Evolutionary conservation across 1,139 yeast genomes (phyloP).

Genomic region (Lodderomyces oxycetoniae): DNA sequence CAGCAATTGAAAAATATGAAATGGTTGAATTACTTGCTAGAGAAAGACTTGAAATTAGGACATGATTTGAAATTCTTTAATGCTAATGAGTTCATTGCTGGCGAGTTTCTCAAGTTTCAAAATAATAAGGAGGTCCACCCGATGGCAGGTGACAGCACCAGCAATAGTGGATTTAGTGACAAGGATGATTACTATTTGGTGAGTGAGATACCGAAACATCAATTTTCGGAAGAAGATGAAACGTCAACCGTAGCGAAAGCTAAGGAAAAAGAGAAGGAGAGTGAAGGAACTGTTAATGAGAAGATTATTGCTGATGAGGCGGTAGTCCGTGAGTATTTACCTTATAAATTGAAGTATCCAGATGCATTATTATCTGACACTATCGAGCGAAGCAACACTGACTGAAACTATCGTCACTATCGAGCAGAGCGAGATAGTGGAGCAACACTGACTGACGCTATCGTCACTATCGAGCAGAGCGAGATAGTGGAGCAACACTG

Average conservation of each 20-base stretch:
- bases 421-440: too few relatives aligned
- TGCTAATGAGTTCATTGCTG: conserved; percentile 23
- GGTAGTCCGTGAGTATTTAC: conserved; percentile 3
- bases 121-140: conserved; percentile 31
- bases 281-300: not conserved
- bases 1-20: conserved; percentile 14
- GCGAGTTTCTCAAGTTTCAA: conserved; percentile 27
- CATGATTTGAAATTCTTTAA: conserved; percentile 36
- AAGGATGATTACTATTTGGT: not conserved
- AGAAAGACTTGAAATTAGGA: conserved; percentile 42
- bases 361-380: conserved; percentile 1
- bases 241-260: not conserved
- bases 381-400: too few relatives aligned
- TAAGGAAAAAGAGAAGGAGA: not conserved
- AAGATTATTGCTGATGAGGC: conserved; percentile 2
- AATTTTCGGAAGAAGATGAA: not conserved
- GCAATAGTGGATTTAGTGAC: conserved; percentile 8
- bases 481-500: too few relatives aligned
- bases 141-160: not conserved
- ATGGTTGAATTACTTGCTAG: conserved; percentile 42
- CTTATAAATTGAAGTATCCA: conserved; percentile 7
- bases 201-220: conserved; percentile 10
- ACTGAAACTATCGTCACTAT: too few relatives aligned
- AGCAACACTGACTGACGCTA: too few relatives aligned
- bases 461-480: too few relatives aligned